Percentiles rank a stretch among this genome's conserved stretches.
These are phyloP conservation scores for Stramenopiles sp. DNA, from an alignment of 352 stramenopile genomes.

Conservation along the genomic window DNA sequence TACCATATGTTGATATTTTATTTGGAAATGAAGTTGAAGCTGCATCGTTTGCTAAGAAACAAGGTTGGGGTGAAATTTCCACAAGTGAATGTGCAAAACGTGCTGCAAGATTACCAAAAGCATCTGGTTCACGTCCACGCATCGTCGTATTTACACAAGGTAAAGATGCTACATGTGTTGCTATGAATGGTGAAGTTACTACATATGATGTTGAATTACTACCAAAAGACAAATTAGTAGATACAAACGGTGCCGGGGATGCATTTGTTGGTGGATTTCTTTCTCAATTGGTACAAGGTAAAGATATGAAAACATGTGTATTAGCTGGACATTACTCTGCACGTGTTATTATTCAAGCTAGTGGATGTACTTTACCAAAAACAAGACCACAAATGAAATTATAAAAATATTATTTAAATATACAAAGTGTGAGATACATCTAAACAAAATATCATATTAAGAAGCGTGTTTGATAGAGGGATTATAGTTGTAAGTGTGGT, in stretches of 20 bases:
- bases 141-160: slow-evolving; percentile 97
- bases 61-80: slow-evolving; percentile 58
- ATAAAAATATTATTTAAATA: too few species aligned
- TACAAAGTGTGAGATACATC: too few species aligned
- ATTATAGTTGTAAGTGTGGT: too few species aligned
- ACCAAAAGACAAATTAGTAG: slow-evolving; percentile 68
- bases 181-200: slow-evolving; percentile 69
- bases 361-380: slow-evolving; percentile 79
- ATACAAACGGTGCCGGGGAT: slow-evolving; percentile 96
- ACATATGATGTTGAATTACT: slow-evolving; percentile 73
- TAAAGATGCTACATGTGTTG: slow-evolving; percentile 78
- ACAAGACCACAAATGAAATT: background rate
- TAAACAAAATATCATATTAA: too few species aligned
- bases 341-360: slow-evolving; percentile 84
- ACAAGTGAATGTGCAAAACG: slow-evolving; percentile 70
- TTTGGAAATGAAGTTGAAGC: slow-evolving; percentile 98
- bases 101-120: slow-evolving; percentile 74
- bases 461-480: too few species aligned
- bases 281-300: slow-evolving; percentile 53
- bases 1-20: slow-evolving; percentile 90
- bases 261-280: slow-evolving; percentile 97
- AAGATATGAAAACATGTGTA: slow-evolving; percentile 72
- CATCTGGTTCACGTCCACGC: slow-evolving; percentile 55
- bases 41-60: slow-evolving; percentile 66
- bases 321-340: slow-evolving; percentile 87